These are phyloP conservation scores for Arabis hirsuta DNA, from an alignment of 345 rosid species.

Conservation along the genomic window DNA sequence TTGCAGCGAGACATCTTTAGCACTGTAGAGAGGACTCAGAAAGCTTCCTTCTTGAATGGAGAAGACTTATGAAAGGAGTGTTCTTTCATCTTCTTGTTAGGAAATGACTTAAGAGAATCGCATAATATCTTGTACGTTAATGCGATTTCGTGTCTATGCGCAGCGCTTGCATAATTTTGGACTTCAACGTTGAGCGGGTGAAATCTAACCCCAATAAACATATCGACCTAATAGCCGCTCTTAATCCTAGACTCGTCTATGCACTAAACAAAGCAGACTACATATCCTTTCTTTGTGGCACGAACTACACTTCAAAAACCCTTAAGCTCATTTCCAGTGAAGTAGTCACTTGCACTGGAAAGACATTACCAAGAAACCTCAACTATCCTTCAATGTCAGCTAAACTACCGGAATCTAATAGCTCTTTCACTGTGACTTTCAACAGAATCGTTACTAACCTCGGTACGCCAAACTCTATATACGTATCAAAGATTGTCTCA, in stretches of 20 bases:
- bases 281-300: conserved; percentile 49
- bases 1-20: too few species aligned
- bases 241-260: conserved; percentile 49
- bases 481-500: conserved; percentile 37
- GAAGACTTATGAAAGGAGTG: too few species aligned
- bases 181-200: too few species aligned
- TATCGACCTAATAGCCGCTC: conserved; percentile 53
- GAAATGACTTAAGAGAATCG: too few species aligned
- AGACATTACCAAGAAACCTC: conserved; percentile 41
- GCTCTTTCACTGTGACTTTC: conserved; percentile 38
- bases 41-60: too few species aligned
- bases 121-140: too few species aligned
- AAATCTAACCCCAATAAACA: too few species aligned
- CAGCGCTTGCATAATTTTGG: too few species aligned
- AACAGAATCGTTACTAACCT: conserved; percentile 63
- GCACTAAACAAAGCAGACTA: conserved; percentile 45
- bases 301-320: conserved; percentile 32
- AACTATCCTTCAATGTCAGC: conserved; percentile 61
- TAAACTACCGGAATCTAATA: background rate
- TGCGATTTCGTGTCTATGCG: too few species aligned
- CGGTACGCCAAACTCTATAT: conserved; percentile 50
- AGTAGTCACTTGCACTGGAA: conserved; percentile 42
- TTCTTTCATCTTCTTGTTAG: too few species aligned
- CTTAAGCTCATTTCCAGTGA: conserved; percentile 43
- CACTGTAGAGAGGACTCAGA: too few species aligned